Percentiles rank a stretch among this genome's conserved stretches.
These are phyloP conservation scores for Stevia rebaudiana DNA, from an alignment of 140 eudicot species.

Conservation along the genomic window DNA sequence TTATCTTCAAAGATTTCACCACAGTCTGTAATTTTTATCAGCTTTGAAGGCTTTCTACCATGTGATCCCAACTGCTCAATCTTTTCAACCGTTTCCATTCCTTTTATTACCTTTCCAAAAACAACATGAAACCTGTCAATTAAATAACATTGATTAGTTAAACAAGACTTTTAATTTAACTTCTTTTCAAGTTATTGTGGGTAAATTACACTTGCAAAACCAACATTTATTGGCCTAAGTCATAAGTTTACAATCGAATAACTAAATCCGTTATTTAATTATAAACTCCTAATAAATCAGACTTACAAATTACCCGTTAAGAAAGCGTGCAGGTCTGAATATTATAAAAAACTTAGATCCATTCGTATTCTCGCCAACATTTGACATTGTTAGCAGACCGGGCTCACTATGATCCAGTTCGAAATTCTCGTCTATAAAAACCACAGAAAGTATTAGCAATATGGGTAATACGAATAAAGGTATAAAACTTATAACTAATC, in stretches of 20 bases:
- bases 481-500: not conserved
- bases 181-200: too few species aligned
- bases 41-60: conserved; percentile 58
- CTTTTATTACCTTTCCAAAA: conserved; percentile 83
- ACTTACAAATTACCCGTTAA: conserved; percentile 69
- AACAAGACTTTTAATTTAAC: not conserved
- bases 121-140: conserved; percentile 86
- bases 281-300: not conserved
- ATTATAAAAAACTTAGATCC: conserved; percentile 92
- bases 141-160: too few species aligned
- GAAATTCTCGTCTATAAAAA: conserved; percentile 78
- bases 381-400: conserved; percentile 96
- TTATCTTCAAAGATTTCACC: conserved; percentile 58
- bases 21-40: conserved; percentile 61
- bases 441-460: not conserved
- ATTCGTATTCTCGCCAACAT: conserved; percentile 84
- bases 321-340: conserved; percentile 77
- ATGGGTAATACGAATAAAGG: not conserved
- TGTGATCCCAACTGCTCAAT: conserved; percentile 73
- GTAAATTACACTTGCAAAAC: not conserved
- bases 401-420: conserved; percentile 66
- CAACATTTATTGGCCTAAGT: not conserved
- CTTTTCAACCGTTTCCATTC: conserved; percentile 68
- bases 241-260: not conserved
- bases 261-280: not conserved